phyloP scores from a whole-genome alignment of 805 yeast species.

The Jamesozyma rosinii region DNA sequence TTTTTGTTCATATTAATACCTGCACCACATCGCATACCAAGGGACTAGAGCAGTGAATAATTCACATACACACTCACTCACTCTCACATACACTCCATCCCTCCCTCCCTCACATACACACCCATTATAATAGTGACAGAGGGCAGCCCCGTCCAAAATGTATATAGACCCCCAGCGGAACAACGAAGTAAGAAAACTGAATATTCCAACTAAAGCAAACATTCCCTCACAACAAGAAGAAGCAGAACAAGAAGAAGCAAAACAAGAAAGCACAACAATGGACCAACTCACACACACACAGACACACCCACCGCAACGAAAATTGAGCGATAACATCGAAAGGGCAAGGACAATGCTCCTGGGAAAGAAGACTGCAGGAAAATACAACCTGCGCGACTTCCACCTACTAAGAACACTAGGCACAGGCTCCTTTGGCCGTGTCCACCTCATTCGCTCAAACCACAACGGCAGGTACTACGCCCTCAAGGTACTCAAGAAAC shows the following conservation, averaged over 20 bases:
- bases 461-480: constrained; percentile 89
- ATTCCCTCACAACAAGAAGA: background rate
- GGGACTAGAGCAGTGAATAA: too few species aligned
- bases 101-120: too few species aligned
- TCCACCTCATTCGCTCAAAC: constrained; percentile 74
- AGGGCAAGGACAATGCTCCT: constrained; percentile 1
- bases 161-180: constrained; percentile 21
- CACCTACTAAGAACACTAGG: constrained; percentile 79
- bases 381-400: constrained; percentile 73
- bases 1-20: too few species aligned
- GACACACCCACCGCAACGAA: background rate
- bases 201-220: constrained; percentile 4
- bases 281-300: background rate
- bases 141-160: too few species aligned
- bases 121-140: too few species aligned
- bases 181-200: constrained; percentile 14
- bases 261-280: background rate
- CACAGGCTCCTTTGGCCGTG: constrained; percentile 91
- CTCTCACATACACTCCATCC: too few species aligned
- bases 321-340: background rate
- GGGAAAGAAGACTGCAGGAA: constrained; percentile 38
- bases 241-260: background rate
- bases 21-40: too few species aligned
- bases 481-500: constrained; percentile 76
- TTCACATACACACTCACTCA: too few species aligned